phyloP scores from a whole-genome alignment of 495 filamentous ascomycete genomes.

The Aspergillus hancockii region DNA sequence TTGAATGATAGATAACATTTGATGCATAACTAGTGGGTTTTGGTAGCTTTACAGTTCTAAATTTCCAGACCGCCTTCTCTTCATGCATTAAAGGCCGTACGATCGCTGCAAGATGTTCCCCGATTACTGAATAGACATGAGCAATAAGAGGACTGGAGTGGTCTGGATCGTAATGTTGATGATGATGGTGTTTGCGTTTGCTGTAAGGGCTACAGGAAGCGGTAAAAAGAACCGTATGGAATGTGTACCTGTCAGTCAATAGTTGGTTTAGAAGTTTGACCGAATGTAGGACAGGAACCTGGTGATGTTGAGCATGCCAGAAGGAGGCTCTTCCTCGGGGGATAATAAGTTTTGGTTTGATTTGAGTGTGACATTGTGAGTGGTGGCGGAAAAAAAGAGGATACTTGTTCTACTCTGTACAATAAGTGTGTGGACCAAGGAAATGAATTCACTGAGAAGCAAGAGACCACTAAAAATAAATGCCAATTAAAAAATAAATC shows the following conservation, averaged over 20 bases:
- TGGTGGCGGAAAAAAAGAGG: not conserved
- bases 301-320: not conserved
- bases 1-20: conserved; percentile 20
- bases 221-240: not conserved
- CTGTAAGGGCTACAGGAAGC: conserved; percentile 3
- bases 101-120: not conserved
- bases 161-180: not conserved
- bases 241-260: not conserved
- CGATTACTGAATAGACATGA: not conserved
- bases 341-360: not conserved
- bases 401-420: not conserved
- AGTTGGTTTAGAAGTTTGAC: not conserved
- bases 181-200: not conserved
- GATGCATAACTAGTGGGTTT: not conserved
- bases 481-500: not conserved
- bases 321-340: not conserved
- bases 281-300: conserved; percentile 1
- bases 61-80: conserved; percentile 20
- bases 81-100: conserved; percentile 4
- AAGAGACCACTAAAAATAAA: not conserved
- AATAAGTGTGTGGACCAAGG: too few species aligned
- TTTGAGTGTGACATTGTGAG: not conserved
- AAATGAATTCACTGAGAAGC: too few species aligned
- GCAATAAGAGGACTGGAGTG: not conserved
- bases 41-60: conserved; percentile 6